Base-by-base conservation (phyloP, 371 early-diverging fungal species). In the Syncephalastrum monosporum region DNA sequence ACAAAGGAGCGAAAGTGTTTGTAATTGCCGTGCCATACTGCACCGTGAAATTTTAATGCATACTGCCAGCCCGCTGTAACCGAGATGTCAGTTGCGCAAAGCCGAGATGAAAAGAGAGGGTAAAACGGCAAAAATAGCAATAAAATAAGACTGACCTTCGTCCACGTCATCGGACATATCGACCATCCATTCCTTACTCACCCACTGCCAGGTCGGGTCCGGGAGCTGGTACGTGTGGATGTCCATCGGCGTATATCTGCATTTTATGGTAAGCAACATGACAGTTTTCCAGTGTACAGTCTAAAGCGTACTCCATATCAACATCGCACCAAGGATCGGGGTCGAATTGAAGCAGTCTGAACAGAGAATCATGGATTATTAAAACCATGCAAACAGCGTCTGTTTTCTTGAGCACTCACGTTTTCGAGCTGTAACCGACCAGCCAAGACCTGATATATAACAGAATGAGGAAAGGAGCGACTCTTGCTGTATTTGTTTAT, bases 161-260 rank as follows among this genome's bases (percentile, higher is more conserved):
- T 86, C 86, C 1, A 86, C 83, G 63, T 86, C 84, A 4, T 72
- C 82, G n/a, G 83, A 79, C 86, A 86, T 84, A 60, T 86, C 84
- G 16, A 84, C 82, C 67, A 86, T 65, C 86, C 86, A 86, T 27
- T 78, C 74, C 58, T 78, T 77, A 55, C 47, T 51, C 50, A 83
- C 82, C 86, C 86, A 86, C 63, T 84, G 79, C 86, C 86, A 86
- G 10, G 79, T 75, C 12, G 84, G 84, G 58, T 86, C 84, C 7
- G 86, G 86, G 16, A 86, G 46, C 44, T 74, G 79, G 53, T 70
- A 83, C 17, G 72, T 73, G 16, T 68, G 58, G 1, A 70, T 77
- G 47, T 86, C 75, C 79, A 82, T 81, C 3, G 78, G 77, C 8
- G 82, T 74, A 60, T 66, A 77, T 59, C 79, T 79, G 57, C 6